These are phyloP conservation scores for Sclerotinia sclerotiorum DNA, from an alignment of 2,329 filamentous ascomycete genomes.

Conservation along the genomic window DNA sequence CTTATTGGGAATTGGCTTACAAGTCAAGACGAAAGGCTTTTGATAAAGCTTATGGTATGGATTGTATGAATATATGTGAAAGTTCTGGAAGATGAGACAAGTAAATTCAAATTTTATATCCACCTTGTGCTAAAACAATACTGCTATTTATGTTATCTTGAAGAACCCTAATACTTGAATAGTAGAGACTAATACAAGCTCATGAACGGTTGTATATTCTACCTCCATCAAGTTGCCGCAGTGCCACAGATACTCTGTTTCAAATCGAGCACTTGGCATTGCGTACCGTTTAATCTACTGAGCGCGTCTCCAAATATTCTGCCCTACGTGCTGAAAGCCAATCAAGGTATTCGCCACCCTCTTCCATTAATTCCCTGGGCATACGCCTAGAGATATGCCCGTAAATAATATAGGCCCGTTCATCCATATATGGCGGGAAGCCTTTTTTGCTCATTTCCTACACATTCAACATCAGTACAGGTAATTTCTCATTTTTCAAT, in stretches of 20 bases:
- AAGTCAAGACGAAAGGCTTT: too few species aligned
- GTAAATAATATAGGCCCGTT: background rate
- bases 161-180: too few species aligned
- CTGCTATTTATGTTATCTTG: background rate
- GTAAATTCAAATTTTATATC: background rate
- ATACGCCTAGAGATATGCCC: background rate
- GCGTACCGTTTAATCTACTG: background rate
- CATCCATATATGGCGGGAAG: background rate
- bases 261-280: too few species aligned
- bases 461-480: background rate
- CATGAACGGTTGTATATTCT: background rate
- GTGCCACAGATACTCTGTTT: too few species aligned
- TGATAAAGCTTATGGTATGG: background rate
- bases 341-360: background rate
- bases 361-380: rapidly evolving
- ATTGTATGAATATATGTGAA: background rate
- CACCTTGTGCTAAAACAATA: background rate
- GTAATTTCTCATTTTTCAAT: background rate
- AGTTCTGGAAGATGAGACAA: background rate
- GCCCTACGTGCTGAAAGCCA: background rate
- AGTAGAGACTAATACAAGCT: background rate
- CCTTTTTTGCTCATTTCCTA: background rate
- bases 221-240: background rate
- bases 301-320: too few species aligned
- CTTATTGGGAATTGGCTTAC: too few species aligned